phyloP scores from a whole-genome alignment of 441 rosid genomes.

The Biscutella laevigata region DNA sequence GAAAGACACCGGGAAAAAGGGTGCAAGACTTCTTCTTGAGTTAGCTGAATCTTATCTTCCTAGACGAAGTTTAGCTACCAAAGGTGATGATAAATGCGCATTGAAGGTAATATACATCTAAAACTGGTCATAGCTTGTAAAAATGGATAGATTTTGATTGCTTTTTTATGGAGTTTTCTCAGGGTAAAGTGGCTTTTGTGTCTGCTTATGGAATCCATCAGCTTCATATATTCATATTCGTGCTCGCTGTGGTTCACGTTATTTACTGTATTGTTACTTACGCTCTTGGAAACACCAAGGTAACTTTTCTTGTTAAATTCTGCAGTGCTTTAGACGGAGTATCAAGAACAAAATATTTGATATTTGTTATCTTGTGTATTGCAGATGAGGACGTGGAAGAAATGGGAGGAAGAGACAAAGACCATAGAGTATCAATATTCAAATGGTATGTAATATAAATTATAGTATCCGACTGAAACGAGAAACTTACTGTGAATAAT shows the following conservation, averaged over 20 bases:
- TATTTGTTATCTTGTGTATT: neutral
- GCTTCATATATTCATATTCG: slow-evolving; percentile 58
- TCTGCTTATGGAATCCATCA: slow-evolving; percentile 53
- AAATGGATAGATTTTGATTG: too few relatives aligned
- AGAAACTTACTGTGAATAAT: too few relatives aligned
- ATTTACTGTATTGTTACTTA: slow-evolving; percentile 43
- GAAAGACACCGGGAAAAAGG: too few relatives aligned
- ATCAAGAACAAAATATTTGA: too few relatives aligned
- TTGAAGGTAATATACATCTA: too few relatives aligned
- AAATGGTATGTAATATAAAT: slow-evolving; percentile 33
- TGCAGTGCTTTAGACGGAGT: too few relatives aligned
- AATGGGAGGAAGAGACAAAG: slow-evolving; percentile 57
- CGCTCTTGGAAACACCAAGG: slow-evolving; percentile 59
- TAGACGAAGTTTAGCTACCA: slow-evolving; percentile 50
- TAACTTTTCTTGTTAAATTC: too few relatives aligned
- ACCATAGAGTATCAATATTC: slow-evolving; percentile 55
- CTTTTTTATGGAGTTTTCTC: too few relatives aligned
- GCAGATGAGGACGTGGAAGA: slow-evolving; percentile 57
- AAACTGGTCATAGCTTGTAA: too few relatives aligned
- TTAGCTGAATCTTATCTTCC: slow-evolving; percentile 27
- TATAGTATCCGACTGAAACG: too few relatives aligned
- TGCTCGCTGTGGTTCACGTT: slow-evolving; percentile 46
- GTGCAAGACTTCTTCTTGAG: too few relatives aligned
- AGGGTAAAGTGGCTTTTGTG: slow-evolving; percentile 52
- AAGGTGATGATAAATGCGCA: slow-evolving; percentile 40